phyloP scores from a whole-genome alignment of 2,329 filamentous ascomycete species.

The Epichloe festucae region DNA sequence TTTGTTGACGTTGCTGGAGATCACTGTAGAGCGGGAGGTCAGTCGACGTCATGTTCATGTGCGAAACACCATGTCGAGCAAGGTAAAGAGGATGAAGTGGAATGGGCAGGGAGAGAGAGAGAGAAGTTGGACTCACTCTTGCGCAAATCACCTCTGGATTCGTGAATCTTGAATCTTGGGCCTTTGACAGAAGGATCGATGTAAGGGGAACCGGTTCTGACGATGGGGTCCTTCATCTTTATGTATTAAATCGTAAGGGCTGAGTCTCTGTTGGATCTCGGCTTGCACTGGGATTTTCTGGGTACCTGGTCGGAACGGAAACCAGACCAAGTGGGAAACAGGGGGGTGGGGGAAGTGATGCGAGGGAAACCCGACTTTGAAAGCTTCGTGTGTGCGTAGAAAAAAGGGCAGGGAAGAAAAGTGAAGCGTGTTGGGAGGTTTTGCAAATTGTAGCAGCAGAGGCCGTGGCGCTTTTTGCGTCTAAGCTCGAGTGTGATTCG shows the following conservation, averaged over 20 bases:
- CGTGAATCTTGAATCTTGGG: conserved; percentile 25
- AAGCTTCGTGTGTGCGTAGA: not conserved
- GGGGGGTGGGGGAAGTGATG: conserved; percentile 6
- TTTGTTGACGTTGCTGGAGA: conserved; percentile 64
- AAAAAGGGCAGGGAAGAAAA: not conserved
- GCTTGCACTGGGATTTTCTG: conserved; percentile 4
- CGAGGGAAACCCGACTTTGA: not conserved
- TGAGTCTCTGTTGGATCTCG: conserved; percentile 6
- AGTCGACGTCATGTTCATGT: not conserved
- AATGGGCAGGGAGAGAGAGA: not conserved
- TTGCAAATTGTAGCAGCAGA: not conserved
- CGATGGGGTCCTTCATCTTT: conserved; percentile 28
- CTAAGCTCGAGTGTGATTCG: conserved; percentile 1
- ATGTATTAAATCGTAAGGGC: conserved; percentile 21
- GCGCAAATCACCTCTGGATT: conserved; percentile 25
- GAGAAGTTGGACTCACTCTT: conserved; percentile 24
- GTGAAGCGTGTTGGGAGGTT: not conserved
- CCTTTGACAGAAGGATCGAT: conserved; percentile 26
- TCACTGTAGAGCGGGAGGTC: conserved; percentile 26
- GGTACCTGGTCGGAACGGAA: conserved; percentile 5
- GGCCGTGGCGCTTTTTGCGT: conserved; percentile 2
- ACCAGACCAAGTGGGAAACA: conserved; percentile 1
- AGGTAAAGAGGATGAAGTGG: not conserved
- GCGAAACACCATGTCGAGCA: not conserved
- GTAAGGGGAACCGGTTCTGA: conserved; percentile 25